Evolutionary conservation across 2,329 filamentous ascomycete species (phyloP).

Genomic region (Cladosporium velox): DNA sequence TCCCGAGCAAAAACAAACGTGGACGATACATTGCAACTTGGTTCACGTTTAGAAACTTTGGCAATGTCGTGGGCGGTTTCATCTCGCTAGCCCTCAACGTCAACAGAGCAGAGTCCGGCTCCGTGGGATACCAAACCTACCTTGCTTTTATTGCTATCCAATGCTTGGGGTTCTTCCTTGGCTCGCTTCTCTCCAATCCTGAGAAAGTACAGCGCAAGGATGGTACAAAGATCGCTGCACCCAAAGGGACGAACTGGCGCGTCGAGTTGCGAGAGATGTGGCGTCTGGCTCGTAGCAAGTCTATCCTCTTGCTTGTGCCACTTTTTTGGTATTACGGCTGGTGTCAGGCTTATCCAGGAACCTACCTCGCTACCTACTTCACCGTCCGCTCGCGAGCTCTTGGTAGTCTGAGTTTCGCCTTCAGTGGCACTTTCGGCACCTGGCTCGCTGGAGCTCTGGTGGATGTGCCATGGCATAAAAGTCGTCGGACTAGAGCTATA

Average conservation of each 20-base stretch:
- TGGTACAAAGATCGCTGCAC: slow-evolving; percentile 41
- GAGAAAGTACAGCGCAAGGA: slow-evolving; percentile 46
- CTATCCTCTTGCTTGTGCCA: slow-evolving; percentile 44
- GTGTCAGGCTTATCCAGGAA: slow-evolving; percentile 37
- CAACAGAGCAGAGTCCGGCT: slow-evolving; percentile 29
- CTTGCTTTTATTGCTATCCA: slow-evolving; percentile 46
- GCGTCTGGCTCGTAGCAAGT: slow-evolving; percentile 31
- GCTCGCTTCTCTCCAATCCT: slow-evolving; percentile 42
- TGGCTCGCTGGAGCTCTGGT: slow-evolving; percentile 31
- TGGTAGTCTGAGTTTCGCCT: slow-evolving; percentile 45
- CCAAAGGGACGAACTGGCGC: slow-evolving; percentile 39
- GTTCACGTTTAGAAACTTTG: slow-evolving; percentile 52
- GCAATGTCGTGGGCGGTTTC: slow-evolving; percentile 44
- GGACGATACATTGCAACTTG: slow-evolving; percentile 50
- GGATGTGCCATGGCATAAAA: slow-evolving; percentile 20
- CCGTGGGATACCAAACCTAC: slow-evolving; percentile 40
- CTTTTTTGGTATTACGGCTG: slow-evolving; percentile 48
- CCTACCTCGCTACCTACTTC: slow-evolving; percentile 51
- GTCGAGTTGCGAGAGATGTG: slow-evolving; percentile 44
- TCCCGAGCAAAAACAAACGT: slow-evolving; percentile 47
- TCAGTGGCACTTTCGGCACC: slow-evolving; percentile 31
- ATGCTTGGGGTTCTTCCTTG: slow-evolving; percentile 40
- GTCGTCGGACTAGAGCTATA: slow-evolving; percentile 23
- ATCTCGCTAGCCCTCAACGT: slow-evolving; percentile 49
- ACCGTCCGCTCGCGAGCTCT: slow-evolving; percentile 50